phyloP scores from a whole-genome alignment of 345 rosid genomes.

The Eucalyptus coolabah region DNA sequence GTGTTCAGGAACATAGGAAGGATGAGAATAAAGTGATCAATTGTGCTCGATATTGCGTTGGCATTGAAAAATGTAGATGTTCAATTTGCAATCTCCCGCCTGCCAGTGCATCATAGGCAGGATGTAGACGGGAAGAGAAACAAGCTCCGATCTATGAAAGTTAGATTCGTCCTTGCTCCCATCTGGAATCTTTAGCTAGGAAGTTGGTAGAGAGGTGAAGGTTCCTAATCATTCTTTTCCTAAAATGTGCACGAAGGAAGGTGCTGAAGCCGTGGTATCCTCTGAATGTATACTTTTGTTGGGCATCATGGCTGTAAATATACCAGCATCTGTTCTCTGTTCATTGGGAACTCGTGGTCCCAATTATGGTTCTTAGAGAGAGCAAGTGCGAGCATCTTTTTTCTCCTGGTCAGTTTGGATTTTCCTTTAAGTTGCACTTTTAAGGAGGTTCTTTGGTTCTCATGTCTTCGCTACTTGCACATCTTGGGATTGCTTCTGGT shows the following conservation, averaged over 20 bases:
- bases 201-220: background rate
- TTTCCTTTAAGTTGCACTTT: background rate
- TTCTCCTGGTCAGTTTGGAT: background rate
- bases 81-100: background rate
- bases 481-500: background rate
- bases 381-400: background rate
- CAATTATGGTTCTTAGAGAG: background rate
- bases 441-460: background rate
- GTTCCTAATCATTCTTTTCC: background rate
- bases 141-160: background rate
- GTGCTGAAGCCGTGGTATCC: background rate
- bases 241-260: background rate
- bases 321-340: background rate
- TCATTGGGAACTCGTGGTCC: background rate
- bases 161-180: background rate
- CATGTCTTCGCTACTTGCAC: background rate
- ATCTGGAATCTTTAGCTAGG: background rate
- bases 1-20: background rate
- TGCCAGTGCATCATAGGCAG: background rate
- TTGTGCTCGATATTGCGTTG: background rate
- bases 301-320: background rate
- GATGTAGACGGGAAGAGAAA: background rate
- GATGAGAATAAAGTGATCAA: background rate
- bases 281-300: background rate
- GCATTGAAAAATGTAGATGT: background rate